Evolutionary conservation across 352 stramenopile species (phyloP), one percentile per base, ranked within the genome.

Genomic region (Phytophthora niederhauseri): DNA sequence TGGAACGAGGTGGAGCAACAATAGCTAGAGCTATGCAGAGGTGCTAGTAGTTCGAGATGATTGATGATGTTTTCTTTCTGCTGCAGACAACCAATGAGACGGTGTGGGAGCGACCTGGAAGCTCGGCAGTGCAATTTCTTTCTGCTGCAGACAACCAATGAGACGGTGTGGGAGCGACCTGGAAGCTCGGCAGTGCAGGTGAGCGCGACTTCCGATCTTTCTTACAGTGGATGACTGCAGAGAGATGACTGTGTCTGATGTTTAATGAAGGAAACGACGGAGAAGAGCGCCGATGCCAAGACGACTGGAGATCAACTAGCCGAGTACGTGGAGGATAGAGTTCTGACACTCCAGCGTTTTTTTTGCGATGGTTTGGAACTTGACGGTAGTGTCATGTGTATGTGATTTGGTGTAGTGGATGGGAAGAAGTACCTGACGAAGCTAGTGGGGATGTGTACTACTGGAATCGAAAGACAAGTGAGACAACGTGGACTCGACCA

Each of bases 81-180:
- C 26, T 54, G 34, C 61, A 95, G 87, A 72, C 43, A 22, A 95
- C 87, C 2, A 90, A 95, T 38, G 81, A 93, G 30, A 95, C 87
- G 22, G 77, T 73, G 31, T 95, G 87, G 87, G 76, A 91, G n/a
- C 82, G 73, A 28, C 87, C 86, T 48, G 60, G 59, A 38, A 34
- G 38, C 8, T 61, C 31, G 5, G 22, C 22, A 11, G 70, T 54
- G 19, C 34, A 67, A n/a, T n/a, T n/a, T n/a, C 24, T 26, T 26
- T 26, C 24, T 26, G 24, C 26, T 54, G 34, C 61, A 95, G 87
- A 72, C 43, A 22, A 94, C 87, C 2, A 90, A 95, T 38, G 81
- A 93, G 30, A 95, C 87, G 22, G 77, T 73, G 31, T 95, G 87
- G 87, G 77, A 91, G n/a, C 82, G 73, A 30, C 87, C 87, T 48